A percentile compares a stretch with the other conserved stretches of the same genome.
These are phyloP conservation scores for Scedosporium apiospermum DNA, from an alignment of 2,329 filamentous ascomycete species.

Conservation along the genomic window DNA sequence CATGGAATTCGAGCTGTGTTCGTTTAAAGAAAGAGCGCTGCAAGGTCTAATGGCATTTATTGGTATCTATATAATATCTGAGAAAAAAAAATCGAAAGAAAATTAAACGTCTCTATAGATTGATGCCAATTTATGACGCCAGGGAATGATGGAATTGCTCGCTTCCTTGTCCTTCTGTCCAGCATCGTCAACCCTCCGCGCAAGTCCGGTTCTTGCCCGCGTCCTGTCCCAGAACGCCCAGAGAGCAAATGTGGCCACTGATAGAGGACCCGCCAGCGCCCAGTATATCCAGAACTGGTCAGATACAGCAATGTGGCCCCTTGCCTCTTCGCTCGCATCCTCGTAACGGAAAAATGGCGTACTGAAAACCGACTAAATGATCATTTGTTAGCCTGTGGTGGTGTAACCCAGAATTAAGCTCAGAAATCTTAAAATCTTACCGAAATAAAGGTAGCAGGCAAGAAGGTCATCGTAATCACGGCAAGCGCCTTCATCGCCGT, in stretches of 20 bases:
- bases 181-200: too few relatives aligned
- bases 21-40: too few relatives aligned
- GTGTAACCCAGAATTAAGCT: background rate
- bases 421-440: background rate
- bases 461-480: slow-evolving; percentile 7
- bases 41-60: too few relatives aligned
- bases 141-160: too few relatives aligned
- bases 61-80: too few relatives aligned
- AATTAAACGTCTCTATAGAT: too few relatives aligned
- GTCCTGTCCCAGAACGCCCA: slow-evolving; percentile 1
- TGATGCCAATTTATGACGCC: too few relatives aligned
- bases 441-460: slow-evolving; percentile 8
- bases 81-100: too few relatives aligned
- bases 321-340: background rate
- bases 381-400: background rate
- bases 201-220: too few relatives aligned
- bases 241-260: background rate
- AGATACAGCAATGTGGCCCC: background rate
- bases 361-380: slow-evolving; percentile 5
- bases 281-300: slow-evolving; percentile 8
- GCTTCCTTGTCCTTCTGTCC: too few relatives aligned
- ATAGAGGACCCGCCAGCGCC: slow-evolving; percentile 1
- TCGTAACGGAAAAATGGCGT: slow-evolving; percentile 6
- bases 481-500: slow-evolving; percentile 7
- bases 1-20: too few relatives aligned